Evolutionary conservation across 257 asterid species (phyloP), one percentile per base, ranked within the genome.

Genomic region (Lavandula angustifolia): DNA sequence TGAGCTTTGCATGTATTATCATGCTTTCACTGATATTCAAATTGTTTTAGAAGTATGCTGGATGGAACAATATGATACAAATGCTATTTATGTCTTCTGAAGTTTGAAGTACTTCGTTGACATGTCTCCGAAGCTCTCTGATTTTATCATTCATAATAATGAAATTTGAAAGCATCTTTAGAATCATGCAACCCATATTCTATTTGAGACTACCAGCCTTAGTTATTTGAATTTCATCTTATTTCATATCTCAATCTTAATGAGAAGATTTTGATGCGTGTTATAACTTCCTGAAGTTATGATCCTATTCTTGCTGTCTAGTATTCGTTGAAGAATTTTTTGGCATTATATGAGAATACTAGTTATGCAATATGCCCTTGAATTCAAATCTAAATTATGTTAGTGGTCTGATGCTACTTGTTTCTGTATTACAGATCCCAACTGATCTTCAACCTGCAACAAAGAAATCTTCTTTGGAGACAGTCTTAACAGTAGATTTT

Each of bases 361-460:
- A 41, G 42, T 62, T 66, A 22, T 64, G 46, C 74, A 9, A 12
- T 34, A 66, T 59, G 61, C 47, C 13, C n/a, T n/a, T 34, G 17
- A 10, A 29, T 60, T 32, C 60, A 50, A 61, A 60, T 57, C 64
- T 32, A n/a, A 68, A 51, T 27, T 40, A 1, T 59, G 10, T 71
- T 69, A 35, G 61, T 46, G 4, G 43, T 49, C 69, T 76, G 53
- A 53, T 67, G 60, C 54, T 58, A 44, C 75, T 62, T 57, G 11
- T 66, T 73, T 61, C 57, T 68, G 60, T 67, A 31, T 69, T 81
- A 61, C 96, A 94, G 97, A 94, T 94, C 73, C 99, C 99, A 34
- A 81, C 91, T 11, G 99, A 82, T 76, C 54, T 94, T 73, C 99
- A 94, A 78, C 95, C 96, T 44, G 75, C 75, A n/a, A 90, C 97